Base-by-base conservation (phyloP, 768 basidiomycete genomes). In the Termitomyces sp. region DNA sequence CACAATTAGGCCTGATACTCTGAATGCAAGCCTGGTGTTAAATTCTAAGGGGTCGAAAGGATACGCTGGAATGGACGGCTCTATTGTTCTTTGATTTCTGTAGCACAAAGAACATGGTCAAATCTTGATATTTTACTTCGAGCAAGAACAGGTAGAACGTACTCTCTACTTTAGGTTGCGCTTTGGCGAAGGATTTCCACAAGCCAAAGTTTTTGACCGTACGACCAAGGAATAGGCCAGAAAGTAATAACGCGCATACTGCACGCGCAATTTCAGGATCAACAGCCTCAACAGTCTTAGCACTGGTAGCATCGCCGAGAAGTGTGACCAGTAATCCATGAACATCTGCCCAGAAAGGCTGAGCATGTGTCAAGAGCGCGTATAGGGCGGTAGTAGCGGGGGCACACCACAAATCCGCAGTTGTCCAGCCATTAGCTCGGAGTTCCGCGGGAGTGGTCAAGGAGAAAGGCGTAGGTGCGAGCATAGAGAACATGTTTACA, bases 391-490 rank as follows among this genome's bases (percentile, higher is more conserved):
- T 92, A 63, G 86, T 73, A 62, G 86, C 72, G 7, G 92, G 86
- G 9, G 94, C 92, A 69, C 83, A 83, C 93, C 94, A 96, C 31
- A 94, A 69, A 67, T 96, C 94, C 0, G 84, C 80, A 24, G 85
- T 83, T 43, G 85, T 88, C 94, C 94, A 96, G 13, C 94, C 94
- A 57, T 87, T 88, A 0, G 90, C 80, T 53, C 78, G 77, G 8
- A 97, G 78, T 68, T 95, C 94, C 0, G 86, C 78, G 1, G 94
- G 94, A 0, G 92, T 93, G 34, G 84, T 76, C 22, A 94, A 69
- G 5, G 80, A 65, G 58, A 92, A 76, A 0, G 87, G 75, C 5
- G 85, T 84, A 0, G 92, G 90, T 59, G 86, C 82, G 42, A 92
- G 77, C 71, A 92, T 83, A 37, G 86, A 87, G 72, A 88, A 81